These are phyloP conservation scores for Cucurbita maxima DNA, from an alignment of 306 rosid genomes.

Conservation along the genomic window DNA sequence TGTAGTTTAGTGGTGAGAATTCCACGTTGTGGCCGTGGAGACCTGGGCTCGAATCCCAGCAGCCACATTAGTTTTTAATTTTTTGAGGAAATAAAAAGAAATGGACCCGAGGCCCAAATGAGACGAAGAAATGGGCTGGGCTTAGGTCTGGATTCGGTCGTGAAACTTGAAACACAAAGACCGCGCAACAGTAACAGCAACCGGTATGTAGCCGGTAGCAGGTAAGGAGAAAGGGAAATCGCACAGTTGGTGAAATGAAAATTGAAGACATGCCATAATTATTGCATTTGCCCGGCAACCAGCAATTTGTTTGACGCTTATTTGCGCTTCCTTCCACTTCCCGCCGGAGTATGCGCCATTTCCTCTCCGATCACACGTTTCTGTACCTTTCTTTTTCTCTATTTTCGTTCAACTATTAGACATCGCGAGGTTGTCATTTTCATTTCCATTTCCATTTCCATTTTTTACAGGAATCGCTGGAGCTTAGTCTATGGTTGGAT, in stretches of 20 bases:
- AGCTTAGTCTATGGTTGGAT: constrained; percentile 10
- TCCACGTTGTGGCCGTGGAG: constrained; percentile 4
- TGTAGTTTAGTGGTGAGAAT: constrained; percentile 3
- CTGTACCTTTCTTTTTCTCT: neutral
- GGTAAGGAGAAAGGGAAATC: constrained; percentile 12
- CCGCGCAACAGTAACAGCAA: neutral
- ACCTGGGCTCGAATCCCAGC: constrained; percentile 6
- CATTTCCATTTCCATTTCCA: too few species aligned
- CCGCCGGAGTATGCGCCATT: constrained; percentile 7
- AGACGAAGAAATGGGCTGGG: neutral
- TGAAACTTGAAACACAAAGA: neutral
- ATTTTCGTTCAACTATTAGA: too few species aligned
- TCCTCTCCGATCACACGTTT: constrained; percentile 11
- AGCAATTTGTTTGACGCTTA: constrained; percentile 1
- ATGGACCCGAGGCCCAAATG: neutral
- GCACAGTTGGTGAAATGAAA: constrained; percentile 3
- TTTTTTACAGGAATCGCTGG: constrained; percentile 23
- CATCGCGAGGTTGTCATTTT: neutral
- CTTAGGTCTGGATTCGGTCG: too few species aligned
- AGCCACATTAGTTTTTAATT: neutral
- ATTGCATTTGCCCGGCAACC: constrained; percentile 24
- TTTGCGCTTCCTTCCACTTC: neutral
- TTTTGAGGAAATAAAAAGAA: neutral
- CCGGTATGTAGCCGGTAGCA: constrained; percentile 31
- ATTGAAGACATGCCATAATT: constrained; percentile 27